Conservation (phyloP, 2,329 filamentous ascomycete species). For the Xylaria multiplex region DNA sequence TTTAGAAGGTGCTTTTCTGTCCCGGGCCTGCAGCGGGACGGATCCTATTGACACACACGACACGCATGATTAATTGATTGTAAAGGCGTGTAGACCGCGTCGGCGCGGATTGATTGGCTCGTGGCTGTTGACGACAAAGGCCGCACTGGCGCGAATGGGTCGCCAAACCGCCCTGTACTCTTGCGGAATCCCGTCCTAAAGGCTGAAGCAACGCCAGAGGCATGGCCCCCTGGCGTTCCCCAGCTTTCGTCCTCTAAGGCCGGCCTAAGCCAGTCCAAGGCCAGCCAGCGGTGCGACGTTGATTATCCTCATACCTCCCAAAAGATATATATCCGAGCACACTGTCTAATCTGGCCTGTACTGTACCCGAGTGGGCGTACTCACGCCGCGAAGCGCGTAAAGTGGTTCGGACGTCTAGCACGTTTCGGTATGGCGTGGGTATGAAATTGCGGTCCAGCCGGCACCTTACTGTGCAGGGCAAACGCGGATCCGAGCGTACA, state of each 20-base stretch:
- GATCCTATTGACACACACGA: constrained; percentile 48
- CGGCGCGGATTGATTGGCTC: constrained; percentile 50
- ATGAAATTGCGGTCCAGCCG: constrained; percentile 24
- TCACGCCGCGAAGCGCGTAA: constrained; percentile 36
- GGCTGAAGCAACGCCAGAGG: constrained; percentile 46
- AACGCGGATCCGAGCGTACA: constrained; percentile 29
- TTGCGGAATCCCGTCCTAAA: constrained; percentile 44
- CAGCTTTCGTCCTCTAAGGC: constrained; percentile 24
- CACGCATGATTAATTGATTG: constrained; percentile 55
- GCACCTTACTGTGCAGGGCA: constrained; percentile 28
- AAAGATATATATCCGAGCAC: not conserved
- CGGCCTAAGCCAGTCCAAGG: not conserved
- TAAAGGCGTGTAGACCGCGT: constrained; percentile 53
- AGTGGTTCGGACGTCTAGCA: constrained; percentile 35
- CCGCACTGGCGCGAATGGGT: constrained; percentile 44
- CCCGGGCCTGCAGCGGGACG: constrained; percentile 41
- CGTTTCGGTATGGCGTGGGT: constrained; percentile 33
- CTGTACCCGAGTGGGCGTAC: constrained; percentile 27
- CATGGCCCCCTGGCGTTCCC: constrained; percentile 32
- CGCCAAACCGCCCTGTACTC: constrained; percentile 45
- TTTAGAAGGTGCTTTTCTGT: constrained; percentile 38
- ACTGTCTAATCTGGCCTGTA: constrained; percentile 10
- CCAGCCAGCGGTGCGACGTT: constrained; percentile 13
- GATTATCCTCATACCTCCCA: not conserved
- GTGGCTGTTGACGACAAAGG: constrained; percentile 39